phyloP scores from a whole-genome alignment of 202 grass and related monocot genomes.

The Saccharum hybrid region DNA sequence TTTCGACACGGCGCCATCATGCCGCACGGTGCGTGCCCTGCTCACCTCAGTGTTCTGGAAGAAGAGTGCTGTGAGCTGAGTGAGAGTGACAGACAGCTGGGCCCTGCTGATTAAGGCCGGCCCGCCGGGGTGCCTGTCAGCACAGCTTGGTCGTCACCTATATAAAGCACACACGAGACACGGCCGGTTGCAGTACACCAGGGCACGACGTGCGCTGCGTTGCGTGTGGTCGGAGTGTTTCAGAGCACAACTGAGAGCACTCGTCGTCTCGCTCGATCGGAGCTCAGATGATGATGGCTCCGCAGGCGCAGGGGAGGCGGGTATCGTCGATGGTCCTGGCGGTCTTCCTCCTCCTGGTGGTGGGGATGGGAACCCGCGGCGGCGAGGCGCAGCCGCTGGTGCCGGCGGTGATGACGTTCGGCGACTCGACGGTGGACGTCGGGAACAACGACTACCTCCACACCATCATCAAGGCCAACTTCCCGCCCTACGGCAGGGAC shows the following conservation, averaged over 20 bases:
- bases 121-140: neutral
- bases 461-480: slow-evolving; percentile 85
- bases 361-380: neutral
- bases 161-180: slow-evolving; percentile 35
- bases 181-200: neutral
- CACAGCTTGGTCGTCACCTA: slow-evolving; percentile 25
- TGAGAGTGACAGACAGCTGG: slow-evolving; percentile 31
- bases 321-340: slow-evolving; percentile 29
- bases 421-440: slow-evolving; percentile 84
- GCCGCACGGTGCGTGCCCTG: too few relatives aligned
- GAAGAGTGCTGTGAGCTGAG: too few relatives aligned
- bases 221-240: slow-evolving; percentile 1
- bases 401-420: slow-evolving; percentile 80
- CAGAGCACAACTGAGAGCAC: neutral
- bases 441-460: slow-evolving; percentile 94
- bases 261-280: neutral
- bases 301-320: slow-evolving; percentile 21
- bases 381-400: slow-evolving; percentile 77
- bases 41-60: neutral
- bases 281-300: slow-evolving; percentile 3
- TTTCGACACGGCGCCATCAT: neutral
- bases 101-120: neutral
- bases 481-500: slow-evolving; percentile 91
- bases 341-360: slow-evolving; percentile 52
- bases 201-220: neutral